Evolutionary conservation across 164 flowering plant species (phyloP).

Genomic region (Umbellularia californica): DNA sequence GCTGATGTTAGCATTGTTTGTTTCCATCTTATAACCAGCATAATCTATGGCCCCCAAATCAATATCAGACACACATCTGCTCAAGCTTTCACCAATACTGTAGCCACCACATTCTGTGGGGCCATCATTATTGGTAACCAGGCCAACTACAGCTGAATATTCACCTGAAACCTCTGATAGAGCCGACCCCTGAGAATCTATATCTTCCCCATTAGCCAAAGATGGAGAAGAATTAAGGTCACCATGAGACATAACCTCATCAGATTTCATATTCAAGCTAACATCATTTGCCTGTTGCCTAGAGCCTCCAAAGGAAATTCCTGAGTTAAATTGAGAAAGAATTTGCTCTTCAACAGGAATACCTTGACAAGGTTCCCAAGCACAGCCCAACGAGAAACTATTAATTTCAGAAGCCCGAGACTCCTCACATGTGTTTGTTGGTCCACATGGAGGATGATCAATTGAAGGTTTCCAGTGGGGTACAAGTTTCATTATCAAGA

Average conservation of each 20-base stretch:
- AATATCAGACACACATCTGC: constrained; percentile 12
- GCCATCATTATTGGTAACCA: constrained; percentile 2
- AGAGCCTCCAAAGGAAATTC: constrained; percentile 1
- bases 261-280: constrained; percentile 1
- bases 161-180: constrained; percentile 34
- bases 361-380: constrained; percentile 15
- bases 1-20: constrained; percentile 2
- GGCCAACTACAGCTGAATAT: constrained; percentile 7
- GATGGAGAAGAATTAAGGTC: constrained; percentile 4
- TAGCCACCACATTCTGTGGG: constrained; percentile 9
- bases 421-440: constrained; percentile 9
- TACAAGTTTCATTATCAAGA: constrained; percentile 43
- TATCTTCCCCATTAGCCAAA: constrained; percentile 15
- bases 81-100: constrained; percentile 8
- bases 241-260: constrained; percentile 11
- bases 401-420: constrained; percentile 11
- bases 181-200: constrained; percentile 24
- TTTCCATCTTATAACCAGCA: constrained; percentile 6
- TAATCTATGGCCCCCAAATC: constrained; percentile 15
- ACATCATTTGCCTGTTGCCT: constrained; percentile 1
- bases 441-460: constrained; percentile 16
- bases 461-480: constrained; percentile 43
- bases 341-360: constrained; percentile 6
- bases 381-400: constrained; percentile 8
- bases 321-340: constrained; percentile 5